Base-by-base conservation (phyloP, 306 rosid species). In the Rubus parviflorus region DNA sequence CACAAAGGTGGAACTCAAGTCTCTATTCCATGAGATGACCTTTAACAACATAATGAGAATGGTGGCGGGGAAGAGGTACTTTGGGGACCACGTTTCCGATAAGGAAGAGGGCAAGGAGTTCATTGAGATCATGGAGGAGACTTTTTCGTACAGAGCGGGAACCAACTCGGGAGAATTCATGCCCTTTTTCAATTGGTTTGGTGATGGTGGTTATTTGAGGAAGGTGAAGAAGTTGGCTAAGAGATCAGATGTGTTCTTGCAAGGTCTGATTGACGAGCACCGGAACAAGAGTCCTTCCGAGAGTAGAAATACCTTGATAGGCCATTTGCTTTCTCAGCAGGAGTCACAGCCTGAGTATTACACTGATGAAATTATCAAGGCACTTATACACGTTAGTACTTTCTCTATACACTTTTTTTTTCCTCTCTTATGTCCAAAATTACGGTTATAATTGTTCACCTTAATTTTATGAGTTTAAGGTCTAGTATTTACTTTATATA, bases 11-110 rank as follows among this genome's bases (percentile, higher is more conserved):
- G 82, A 87, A 63, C 72, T 89, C 2, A 74, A 22, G 15, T n/a
- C 90, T 0, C 38, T 43, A 80, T 76, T 89, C 13, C 5, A 73
- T 0, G 89, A 87, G 6, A 48, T 87, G 8, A 87, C 90, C 4
- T 86, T 89, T 38, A 89, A 87, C 79, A 81, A 61, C 3, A 58
- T 89, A 54, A 84, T 87, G 85, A 84, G 87, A 51, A 90, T 86
- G 94, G 87, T 84, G 10, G 83, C 89, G 0, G 94, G 91, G 0
- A 89, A 89, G 77, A 77, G 88, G 41, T 89, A 83, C 49, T 85
- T 81, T 20, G 88, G 87, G 4, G 80, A 83, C 0, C 75, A 17
- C 16, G 81, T 57, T 3, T 49, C 47, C 30, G n/a, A 74, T 22
- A 46, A 40, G 40, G 79, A 77, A 7, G 94, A 89, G 46, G 90